Percentiles rank a stretch among this genome's conserved stretches.
Conservation (phyloP, 306 rosid species). For the Arachis stenosperma region DNA sequence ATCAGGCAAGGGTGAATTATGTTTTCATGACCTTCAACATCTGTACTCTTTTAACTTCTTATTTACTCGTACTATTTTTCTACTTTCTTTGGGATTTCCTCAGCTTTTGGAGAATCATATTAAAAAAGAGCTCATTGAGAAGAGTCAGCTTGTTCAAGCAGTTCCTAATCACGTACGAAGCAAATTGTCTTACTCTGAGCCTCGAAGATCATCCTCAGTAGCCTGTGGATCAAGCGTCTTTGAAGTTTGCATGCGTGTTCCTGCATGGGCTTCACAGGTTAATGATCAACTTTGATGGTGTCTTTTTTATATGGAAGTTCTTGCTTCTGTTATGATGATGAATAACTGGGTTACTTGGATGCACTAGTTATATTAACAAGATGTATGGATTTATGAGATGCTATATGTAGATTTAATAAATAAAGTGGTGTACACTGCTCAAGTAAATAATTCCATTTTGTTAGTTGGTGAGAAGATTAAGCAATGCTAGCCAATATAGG, state of each 20-base stretch:
- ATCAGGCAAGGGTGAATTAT: constrained; percentile 67
- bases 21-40: constrained; percentile 15
- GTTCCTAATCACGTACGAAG: constrained; percentile 51
- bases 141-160: constrained; percentile 69
- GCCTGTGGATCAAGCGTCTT: constrained; percentile 95
- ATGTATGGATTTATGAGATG: constrained; percentile 7
- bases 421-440: constrained; percentile 12
- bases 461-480: constrained; percentile 1
- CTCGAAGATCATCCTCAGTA: constrained; percentile 83
- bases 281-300: constrained; percentile 32
- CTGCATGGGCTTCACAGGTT: constrained; percentile 96
- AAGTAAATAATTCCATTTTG: constrained; percentile 4
- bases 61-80: constrained; percentile 18
- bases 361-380: neutral
- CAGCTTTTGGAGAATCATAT: constrained; percentile 92
- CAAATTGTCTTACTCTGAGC: constrained; percentile 59
- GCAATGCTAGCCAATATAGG: neutral
- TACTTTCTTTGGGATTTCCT: constrained; percentile 22
- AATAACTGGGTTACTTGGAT: neutral
- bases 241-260: constrained; percentile 86
- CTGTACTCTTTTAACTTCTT: constrained; percentile 5
- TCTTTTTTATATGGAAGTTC: constrained; percentile 32
- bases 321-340: constrained; percentile 25
- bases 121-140: constrained; percentile 84
- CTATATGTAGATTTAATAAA: neutral